Base-by-base conservation (phyloP, 257 asterid genomes). In the Lycium barbarum region DNA sequence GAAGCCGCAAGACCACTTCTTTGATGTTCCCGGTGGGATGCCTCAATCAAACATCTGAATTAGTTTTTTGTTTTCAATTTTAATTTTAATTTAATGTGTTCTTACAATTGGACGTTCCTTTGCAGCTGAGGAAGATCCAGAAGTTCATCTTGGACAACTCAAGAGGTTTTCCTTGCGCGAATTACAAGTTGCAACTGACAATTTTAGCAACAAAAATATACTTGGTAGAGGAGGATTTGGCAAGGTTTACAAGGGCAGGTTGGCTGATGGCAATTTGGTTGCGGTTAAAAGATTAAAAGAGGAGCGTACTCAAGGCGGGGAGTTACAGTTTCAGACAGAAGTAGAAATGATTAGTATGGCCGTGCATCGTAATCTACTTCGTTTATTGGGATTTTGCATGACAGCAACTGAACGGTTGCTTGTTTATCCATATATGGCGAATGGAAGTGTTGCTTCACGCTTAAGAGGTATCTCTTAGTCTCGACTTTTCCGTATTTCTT, bases 361-460 rank as follows among this genome's bases (percentile, higher is more conserved):
- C 71, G 98, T 93, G 74, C 99, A 96, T 88, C 91, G 95, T 13
- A 94, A 96, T 86, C 87, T 96, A 76, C 98, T 93, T 76, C 94
- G 95, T 17, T 86, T 96, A 74, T 94, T 92, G 86, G 99, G 99
- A 74, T 96, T 96, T 88, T 94, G 98, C 88, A 92, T 92, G 98
- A 94, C 99, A 4, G 94, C 98, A 1, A 95, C 97, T 1, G 99
- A 96, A 88, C 91, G 99, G 85, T 84, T 96, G 89, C 98, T 96
- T 83, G 97, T 94, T 86, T 96, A 96, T 90, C 99, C 99, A 55
- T 96, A 71, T 80, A 95, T 96, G 98, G 91, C 82, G 13, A 96
- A 96, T 88, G 98, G 99, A 84, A 96, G 98, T 91, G 98, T 96
- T 71, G 97, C 99, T 78, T 96, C 99, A 26, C 94, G 98, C 88